Percentiles rank a stretch among this genome's conserved stretches.
Conservation (phyloP, 768 basidiomycete genomes). For the Tremella mesenterica region DNA sequence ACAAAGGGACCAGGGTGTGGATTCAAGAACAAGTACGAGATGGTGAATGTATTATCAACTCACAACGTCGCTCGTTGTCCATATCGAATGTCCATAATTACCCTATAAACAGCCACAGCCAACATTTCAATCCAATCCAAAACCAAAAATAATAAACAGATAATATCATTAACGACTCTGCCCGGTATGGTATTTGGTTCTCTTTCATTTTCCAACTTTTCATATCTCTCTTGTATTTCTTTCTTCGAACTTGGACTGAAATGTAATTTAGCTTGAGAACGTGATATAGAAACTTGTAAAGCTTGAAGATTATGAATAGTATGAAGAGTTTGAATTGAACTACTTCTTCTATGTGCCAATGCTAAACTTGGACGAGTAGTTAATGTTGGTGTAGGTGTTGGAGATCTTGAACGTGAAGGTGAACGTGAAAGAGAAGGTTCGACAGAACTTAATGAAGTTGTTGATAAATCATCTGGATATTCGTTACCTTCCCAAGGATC, state of each 20-base stretch:
- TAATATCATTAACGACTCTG: slow-evolving; percentile 22
- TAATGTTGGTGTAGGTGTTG: background rate
- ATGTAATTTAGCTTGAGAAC: background rate
- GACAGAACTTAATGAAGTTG: background rate
- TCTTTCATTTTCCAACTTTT: background rate
- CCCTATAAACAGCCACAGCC: slow-evolving; percentile 14
- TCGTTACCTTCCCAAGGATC: background rate
- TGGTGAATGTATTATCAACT: too few relatives aligned
- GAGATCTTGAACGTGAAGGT: background rate
- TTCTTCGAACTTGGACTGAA: too few relatives aligned
- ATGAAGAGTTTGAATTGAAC: background rate
- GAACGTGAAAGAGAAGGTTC: background rate
- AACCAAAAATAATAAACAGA: slow-evolving; percentile 21
- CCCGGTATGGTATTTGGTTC: slow-evolving; percentile 26
- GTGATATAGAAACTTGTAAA: slow-evolving; percentile 2
- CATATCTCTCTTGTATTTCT: background rate
- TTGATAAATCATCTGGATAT: background rate
- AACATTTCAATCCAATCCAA: slow-evolving; percentile 23
- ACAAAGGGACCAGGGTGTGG: too few relatives aligned
- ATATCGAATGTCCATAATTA: slow-evolving; percentile 16
- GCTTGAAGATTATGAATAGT: background rate
- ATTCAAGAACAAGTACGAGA: too few relatives aligned
- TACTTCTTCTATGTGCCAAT: background rate
- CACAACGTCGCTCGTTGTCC: slow-evolving; percentile 16
- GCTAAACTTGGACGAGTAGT: background rate